A percentile compares a stretch with the other conserved stretches of the same genome.
Conservation (phyloP, 2,329 filamentous ascomycete genomes). For the Diaporthe citrichinensis region DNA sequence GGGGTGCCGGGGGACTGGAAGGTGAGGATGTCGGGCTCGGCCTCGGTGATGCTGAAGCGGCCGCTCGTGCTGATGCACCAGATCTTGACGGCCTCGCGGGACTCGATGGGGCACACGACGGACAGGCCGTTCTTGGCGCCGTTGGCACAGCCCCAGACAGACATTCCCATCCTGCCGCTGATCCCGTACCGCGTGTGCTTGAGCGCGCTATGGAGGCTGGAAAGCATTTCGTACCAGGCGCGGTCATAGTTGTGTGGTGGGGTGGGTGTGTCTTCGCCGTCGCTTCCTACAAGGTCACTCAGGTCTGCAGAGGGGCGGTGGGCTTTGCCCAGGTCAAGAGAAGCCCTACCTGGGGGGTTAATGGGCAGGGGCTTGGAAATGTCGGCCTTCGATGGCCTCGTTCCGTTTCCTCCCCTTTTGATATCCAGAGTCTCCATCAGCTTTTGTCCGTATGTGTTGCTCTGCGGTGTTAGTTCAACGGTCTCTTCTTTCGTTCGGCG, state of each 20-base stretch:
- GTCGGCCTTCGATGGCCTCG: background rate
- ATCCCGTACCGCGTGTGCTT: conserved; percentile 62
- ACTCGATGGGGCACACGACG: conserved; percentile 57
- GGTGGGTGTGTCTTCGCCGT: background rate
- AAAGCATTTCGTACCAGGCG: conserved; percentile 53
- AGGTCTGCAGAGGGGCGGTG: conserved; percentile 13
- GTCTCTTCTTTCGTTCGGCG: conserved; percentile 5
- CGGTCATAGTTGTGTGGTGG: conserved; percentile 45
- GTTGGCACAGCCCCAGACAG: conserved; percentile 57
- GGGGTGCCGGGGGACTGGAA: conserved; percentile 56
- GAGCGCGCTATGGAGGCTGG: conserved; percentile 56
- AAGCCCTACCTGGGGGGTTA: background rate
- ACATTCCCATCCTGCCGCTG: conserved; percentile 60
- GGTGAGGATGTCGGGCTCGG: conserved; percentile 57
- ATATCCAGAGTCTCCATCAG: background rate
- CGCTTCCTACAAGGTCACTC: background rate
- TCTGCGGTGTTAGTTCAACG: conserved; percentile 3
- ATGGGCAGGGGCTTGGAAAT: background rate
- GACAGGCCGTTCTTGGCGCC: conserved; percentile 52
- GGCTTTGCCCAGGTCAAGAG: background rate
- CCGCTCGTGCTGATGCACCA: conserved; percentile 59
- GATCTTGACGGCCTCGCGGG: conserved; percentile 52
- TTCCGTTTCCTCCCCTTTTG: background rate
- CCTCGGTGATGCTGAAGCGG: conserved; percentile 43
- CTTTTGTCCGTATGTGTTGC: conserved; percentile 1